Evolutionary conservation across 2,329 filamentous ascomycete species (phyloP), one percentile per base, ranked within the genome.

Genomic region (Fusarium sp.): DNA sequence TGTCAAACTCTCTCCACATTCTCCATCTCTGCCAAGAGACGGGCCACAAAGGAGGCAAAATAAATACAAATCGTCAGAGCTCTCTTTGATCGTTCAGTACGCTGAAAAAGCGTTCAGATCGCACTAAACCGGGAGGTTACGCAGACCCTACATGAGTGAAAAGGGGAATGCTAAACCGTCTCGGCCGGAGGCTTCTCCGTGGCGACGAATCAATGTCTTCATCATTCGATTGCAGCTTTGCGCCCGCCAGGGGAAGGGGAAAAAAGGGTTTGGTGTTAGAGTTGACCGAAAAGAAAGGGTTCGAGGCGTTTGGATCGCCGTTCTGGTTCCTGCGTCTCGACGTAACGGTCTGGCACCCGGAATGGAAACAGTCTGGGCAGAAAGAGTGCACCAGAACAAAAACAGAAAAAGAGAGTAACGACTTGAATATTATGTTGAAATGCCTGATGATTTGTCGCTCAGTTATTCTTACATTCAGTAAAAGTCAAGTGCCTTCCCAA

Each of bases 81-180:
- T 79, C 77, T 89, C 87, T 88, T 89, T 89, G 84, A 81, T 88
- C 86, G 77, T 85, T 85, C 85, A 77, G 55, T 73, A 65, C 62
- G 54, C 30, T 45, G 74, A 23, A 44, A 44, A 65, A 30, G 26
- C 74, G 70, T 73, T 79, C 77, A 83, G 81, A 79, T 84, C 78
- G 75, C 79, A 76, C 62, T 70, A 72, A 48, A 48, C 19, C 43
- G 23, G 31, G 68, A 62, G 69, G 68, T 66, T 71, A 71, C 48
- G 41, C 64, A 69, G 45, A 58, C 58, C 65, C 48, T 18, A 45
- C 34, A 25, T 12, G 2, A 14, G 12, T 30, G 13, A 14, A 23
- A 7, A 18, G 3, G 48, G 45, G 43, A 54, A 53, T 54, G 60
- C 46, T 77, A 79, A 80, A 79, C 75, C 76, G 58, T 74, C 69